Percentiles rank a stretch among this genome's conserved stretches.
Conservation (phyloP, 768 basidiomycete species). For the Lentinula edodes region DNA sequence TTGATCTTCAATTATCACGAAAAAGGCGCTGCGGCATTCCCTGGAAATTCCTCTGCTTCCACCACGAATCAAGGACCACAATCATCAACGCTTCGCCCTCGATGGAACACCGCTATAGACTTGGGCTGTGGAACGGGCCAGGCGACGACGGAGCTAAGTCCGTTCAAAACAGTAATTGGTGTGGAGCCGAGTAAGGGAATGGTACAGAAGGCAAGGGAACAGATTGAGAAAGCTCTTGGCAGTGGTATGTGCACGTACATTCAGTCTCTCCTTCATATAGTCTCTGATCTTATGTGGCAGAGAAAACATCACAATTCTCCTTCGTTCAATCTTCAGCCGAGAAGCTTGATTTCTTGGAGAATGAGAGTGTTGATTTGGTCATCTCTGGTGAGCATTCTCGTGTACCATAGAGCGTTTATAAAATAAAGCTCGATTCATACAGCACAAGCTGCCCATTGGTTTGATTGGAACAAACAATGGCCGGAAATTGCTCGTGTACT, state of each 20-base stretch:
- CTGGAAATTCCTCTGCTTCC: neutral
- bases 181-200: conserved; percentile 74
- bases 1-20: conserved; percentile 40
- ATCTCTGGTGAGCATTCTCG: conserved; percentile 46
- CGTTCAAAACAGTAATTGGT: conserved; percentile 59
- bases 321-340: conserved; percentile 46
- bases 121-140: conserved; percentile 83
- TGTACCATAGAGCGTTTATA: neutral
- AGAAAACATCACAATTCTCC: conserved; percentile 21
- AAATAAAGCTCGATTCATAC: neutral
- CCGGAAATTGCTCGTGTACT: conserved; percentile 58
- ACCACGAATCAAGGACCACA: neutral
- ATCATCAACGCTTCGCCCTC: neutral
- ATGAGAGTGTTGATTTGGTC: conserved; percentile 58
- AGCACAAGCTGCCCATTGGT: conserved; percentile 85
- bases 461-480: conserved; percentile 70
- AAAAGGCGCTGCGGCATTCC: conserved; percentile 10
- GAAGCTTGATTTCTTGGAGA: conserved; percentile 41
- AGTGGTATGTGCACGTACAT: neutral
- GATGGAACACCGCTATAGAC: conserved; percentile 62
- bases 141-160: conserved; percentile 52
- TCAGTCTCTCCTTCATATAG: neutral
- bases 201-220: conserved; percentile 48
- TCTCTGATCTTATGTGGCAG: conserved; percentile 10
- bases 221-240: conserved; percentile 14